Evolutionary conservation across 2,329 filamentous ascomycete genomes (phyloP).

Genomic region (Coniochaeta sp.): DNA sequence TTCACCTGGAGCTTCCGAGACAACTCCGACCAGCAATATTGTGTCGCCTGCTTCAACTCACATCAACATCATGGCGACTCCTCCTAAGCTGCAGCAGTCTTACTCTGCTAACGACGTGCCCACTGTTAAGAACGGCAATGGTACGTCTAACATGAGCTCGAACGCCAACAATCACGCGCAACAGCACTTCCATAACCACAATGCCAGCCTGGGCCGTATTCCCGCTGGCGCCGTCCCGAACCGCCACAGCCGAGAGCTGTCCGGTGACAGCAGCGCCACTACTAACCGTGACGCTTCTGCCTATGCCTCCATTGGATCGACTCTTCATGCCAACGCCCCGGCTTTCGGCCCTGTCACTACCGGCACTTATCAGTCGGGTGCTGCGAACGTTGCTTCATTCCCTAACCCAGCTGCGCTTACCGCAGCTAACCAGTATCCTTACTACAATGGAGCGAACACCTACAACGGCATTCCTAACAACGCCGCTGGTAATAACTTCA

Average conservation of each 20-base stretch:
- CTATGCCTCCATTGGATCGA: constrained; percentile 59
- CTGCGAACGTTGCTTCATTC: constrained; percentile 20
- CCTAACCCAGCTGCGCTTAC: constrained; percentile 5
- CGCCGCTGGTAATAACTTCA: constrained; percentile 32
- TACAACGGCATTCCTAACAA: constrained; percentile 24
- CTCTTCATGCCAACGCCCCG: constrained; percentile 71
- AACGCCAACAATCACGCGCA: constrained; percentile 53
- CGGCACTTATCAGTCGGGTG: constrained; percentile 10
- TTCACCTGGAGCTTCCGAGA: constrained; percentile 13
- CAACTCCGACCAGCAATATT: constrained; percentile 16
- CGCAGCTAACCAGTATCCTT: constrained; percentile 13
- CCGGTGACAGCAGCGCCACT: constrained; percentile 36
- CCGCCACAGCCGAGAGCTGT: constrained; percentile 68
- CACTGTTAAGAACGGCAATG: constrained; percentile 66
- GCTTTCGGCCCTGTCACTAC: constrained; percentile 62
- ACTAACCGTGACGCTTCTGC: constrained; percentile 36
- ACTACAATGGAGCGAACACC: constrained; percentile 19
- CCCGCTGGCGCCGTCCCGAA: constrained; percentile 58
- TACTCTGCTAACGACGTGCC: constrained; percentile 88
- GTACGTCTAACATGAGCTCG: constrained; percentile 32
- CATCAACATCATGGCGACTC: constrained; percentile 49
- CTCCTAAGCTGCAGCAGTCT: constrained; percentile 75
- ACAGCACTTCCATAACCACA: constrained; percentile 68
- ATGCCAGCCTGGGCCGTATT: constrained; percentile 74
- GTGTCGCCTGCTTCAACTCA: constrained; percentile 42